These are phyloP conservation scores for Diplodia seriata DNA, from an alignment of 2,329 filamentous ascomycete genomes.

Conservation along the genomic window DNA sequence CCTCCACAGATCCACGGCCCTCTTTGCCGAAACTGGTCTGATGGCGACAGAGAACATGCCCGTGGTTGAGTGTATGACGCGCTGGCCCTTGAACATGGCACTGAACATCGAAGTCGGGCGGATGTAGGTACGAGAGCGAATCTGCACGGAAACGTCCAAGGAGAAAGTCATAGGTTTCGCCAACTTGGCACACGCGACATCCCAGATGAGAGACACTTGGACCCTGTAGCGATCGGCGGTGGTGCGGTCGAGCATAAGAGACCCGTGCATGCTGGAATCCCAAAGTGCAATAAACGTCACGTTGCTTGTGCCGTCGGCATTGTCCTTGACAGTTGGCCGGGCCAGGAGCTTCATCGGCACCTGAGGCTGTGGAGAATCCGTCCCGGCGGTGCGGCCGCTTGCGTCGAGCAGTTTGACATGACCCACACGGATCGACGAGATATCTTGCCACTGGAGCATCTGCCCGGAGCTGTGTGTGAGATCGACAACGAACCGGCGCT, in stretches of 20 bases:
- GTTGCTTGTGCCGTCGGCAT: conserved; percentile 87
- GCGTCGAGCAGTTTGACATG: conserved; percentile 84
- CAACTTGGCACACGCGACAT: conserved; percentile 81
- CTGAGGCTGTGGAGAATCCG: conserved; percentile 74
- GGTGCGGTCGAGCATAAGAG: conserved; percentile 88
- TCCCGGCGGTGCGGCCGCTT: conserved; percentile 82
- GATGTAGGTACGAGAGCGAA: conserved; percentile 82
- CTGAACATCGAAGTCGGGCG: conserved; percentile 87
- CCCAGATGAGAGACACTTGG: conserved; percentile 86
- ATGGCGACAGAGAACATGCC: conserved; percentile 86
- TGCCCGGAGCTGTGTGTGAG: conserved; percentile 92
- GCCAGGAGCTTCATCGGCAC: conserved; percentile 79
- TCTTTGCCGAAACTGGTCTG: conserved; percentile 87
- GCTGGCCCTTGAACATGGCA: conserved; percentile 81
- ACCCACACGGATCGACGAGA: conserved; percentile 77
- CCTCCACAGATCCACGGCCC: conserved; percentile 91
- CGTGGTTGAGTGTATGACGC: conserved; percentile 86
- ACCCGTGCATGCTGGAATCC: conserved; percentile 93
- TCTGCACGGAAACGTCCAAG: conserved; percentile 80
- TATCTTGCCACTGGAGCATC: conserved; percentile 84
- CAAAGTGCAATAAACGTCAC: conserved; percentile 90
- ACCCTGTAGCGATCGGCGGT: conserved; percentile 93
- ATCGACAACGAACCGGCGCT: conserved; percentile 84
- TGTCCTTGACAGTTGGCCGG: conserved; percentile 79
- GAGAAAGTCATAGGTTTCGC: conserved; percentile 89